Conservation (phyloP, 1,139 yeast species). For the Pichia sp. region DNA sequence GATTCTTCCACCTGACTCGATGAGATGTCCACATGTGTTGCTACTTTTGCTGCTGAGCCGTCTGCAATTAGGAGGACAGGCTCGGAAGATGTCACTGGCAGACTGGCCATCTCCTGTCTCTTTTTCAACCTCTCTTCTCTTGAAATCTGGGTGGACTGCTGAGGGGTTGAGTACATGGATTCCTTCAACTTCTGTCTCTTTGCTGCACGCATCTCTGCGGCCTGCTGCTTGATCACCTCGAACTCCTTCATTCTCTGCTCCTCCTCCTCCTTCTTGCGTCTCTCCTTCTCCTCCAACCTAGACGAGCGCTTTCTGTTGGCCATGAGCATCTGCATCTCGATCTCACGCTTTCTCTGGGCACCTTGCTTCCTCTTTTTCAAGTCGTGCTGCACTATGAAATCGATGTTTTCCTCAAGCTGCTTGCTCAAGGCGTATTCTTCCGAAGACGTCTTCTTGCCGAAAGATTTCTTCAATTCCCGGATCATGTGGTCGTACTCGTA, state of each 20-base stretch:
- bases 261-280: constrained; percentile 42
- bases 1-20: not conserved
- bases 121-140: constrained; percentile 44
- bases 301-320: constrained; percentile 53
- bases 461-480: constrained; percentile 31
- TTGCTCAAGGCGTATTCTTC: constrained; percentile 25
- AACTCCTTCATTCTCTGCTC: constrained; percentile 40
- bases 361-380: constrained; percentile 45
- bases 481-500: constrained; percentile 30
- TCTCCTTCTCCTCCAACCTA: constrained; percentile 52
- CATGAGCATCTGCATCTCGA: constrained; percentile 48
- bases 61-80: not conserved
- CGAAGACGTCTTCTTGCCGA: constrained; percentile 27
- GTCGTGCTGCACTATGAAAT: constrained; percentile 33
- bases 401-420: constrained; percentile 25
- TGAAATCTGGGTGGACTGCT: constrained; percentile 10
- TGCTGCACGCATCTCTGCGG: constrained; percentile 35
- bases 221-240: constrained; percentile 35
- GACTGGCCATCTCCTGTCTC: constrained; percentile 24
- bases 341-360: constrained; percentile 45
- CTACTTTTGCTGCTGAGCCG: not conserved
- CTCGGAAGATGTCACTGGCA: not conserved
- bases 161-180: constrained; percentile 29
- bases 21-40: too few relatives aligned
- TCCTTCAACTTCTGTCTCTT: constrained; percentile 39